phyloP scores from a whole-genome alignment of 2,329 filamentous ascomycete genomes.

The Phialemonium atrogriseum region DNA sequence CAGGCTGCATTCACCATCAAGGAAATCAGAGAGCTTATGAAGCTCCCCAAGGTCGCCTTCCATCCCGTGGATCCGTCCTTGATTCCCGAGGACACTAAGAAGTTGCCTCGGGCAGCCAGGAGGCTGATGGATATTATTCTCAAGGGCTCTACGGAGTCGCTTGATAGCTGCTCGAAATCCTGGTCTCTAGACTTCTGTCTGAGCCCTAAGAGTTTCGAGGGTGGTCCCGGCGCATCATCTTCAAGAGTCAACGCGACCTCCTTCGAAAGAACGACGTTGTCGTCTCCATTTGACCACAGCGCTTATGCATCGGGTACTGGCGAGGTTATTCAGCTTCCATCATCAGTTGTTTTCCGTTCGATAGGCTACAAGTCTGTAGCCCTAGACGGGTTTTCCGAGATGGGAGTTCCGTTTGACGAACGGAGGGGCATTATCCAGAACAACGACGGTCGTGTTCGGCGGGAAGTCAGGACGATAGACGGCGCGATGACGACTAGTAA shows the following conservation, averaged over 20 bases:
- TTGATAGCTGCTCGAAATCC: slow-evolving; percentile 46
- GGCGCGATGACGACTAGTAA: slow-evolving; percentile 30
- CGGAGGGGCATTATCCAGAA: slow-evolving; percentile 71
- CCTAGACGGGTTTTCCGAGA: slow-evolving; percentile 62
- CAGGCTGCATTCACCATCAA: slow-evolving; percentile 93
- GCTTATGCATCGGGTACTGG: slow-evolving; percentile 41
- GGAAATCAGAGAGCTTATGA: slow-evolving; percentile 81
- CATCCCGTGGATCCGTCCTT: slow-evolving; percentile 57
- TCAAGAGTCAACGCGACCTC: slow-evolving; percentile 53
- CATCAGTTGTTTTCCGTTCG: slow-evolving; percentile 78
- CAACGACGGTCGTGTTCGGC: slow-evolving; percentile 65
- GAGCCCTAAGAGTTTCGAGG: slow-evolving; percentile 63
- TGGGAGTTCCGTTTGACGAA: slow-evolving; percentile 72
- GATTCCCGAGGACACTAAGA: slow-evolving; percentile 57
- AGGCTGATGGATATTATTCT: slow-evolving; percentile 73
- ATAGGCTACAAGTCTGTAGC: slow-evolving; percentile 85
- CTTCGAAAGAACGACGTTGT: slow-evolving; percentile 56
- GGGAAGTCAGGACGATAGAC: slow-evolving; percentile 22
- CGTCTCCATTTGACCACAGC: slow-evolving; percentile 43
- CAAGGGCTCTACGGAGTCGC: slow-evolving; percentile 56
- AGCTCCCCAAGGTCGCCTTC: slow-evolving; percentile 64
- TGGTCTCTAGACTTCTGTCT: slow-evolving; percentile 85
- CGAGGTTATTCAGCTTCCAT: slow-evolving; percentile 45
- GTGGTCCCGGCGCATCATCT: slow-evolving; percentile 32
- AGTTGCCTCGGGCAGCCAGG: slow-evolving; percentile 66